Base-by-base conservation (phyloP, 2,329 filamentous ascomycete genomes). In the Neonectria ditissima region DNA sequence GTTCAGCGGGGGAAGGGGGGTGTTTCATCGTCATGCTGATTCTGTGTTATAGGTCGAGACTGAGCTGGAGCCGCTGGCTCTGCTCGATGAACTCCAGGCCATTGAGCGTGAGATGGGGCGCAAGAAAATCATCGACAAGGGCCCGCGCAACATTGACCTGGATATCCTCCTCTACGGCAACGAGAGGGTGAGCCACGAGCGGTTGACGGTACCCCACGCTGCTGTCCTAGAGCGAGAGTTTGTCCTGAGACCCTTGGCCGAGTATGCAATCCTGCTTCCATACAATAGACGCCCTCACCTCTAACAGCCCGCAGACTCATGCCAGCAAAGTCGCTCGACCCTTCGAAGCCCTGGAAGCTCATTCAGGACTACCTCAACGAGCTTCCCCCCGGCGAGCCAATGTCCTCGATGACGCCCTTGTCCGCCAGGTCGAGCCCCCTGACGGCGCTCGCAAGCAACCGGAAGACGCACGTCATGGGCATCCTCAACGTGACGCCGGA, bases 401-500 rank as follows among this genome's bases (percentile, higher is more conserved):
- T 91, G 14, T 88, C 87, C 3, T 86, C 88, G 14, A 76, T 90
- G 55, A 89, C 87, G 1, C 87, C 87, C 2, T 77, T 90, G 37
- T 83, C 83, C 2, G 48, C 78, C 6, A 76, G 77, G 3, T 62
- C 76, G 5, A 78, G 83, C 11, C 82, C 88, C 1, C 79, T 96
- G 41, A 86, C 87, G 54, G 84, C 92, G 18, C 80, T 88, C 30
- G 80, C 82, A 32, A 80, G 84, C 7, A 82, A 84, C 48, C 86
- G 90, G 51, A 83, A 81, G 56, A 97, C 95, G 0, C 88, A 89
- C 48, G 80, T 97, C 69, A 99, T 99, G 96, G 92, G 92, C 58
- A 97, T 99, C 67, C 84, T 98, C 48, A 99, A 99, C 79, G 82
- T 97, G 55, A 98, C 96, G 0, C 95, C 95, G 0, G 95, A 99